Evolutionary conservation across 2,329 filamentous ascomycete species (phyloP), one percentile per base, ranked within the genome.

Genomic region (Emmonsiellopsis sp.): DNA sequence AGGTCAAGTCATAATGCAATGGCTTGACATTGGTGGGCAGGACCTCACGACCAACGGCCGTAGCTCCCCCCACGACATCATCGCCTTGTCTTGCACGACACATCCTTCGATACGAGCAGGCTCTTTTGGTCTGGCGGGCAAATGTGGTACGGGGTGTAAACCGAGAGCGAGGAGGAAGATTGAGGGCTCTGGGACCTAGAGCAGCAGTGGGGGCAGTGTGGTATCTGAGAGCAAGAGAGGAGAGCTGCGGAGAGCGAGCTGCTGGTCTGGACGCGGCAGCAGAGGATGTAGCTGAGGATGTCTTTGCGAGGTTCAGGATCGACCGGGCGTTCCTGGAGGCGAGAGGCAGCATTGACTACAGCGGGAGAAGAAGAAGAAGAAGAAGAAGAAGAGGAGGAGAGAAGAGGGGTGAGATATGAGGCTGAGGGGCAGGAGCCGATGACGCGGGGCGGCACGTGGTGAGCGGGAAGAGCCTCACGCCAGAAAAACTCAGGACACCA

Each of bases 11-110:
- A 73, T 97, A 97, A 74, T 97, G 90, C 40, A 79, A 74, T n/a
- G 92, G 91, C 69, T 92, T 86, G 64, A 96, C 89, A 66, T 96
- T 95, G 72, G 85, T 84, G 51, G 92, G 93, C 62, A 97, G 79
- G 60, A 97, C 85, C 76, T 95, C 87, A 63, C 92, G 85, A 59
- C 81, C 83, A 61, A 80, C 78, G 61, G 86, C 76, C 66, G 79
- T 74, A 58, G 75, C 76, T 53, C 77, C 75, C 57, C 72, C 74
- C 57, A 70, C 71, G 58, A 80, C 81, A 62, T 52, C 52, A 17
- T 55, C 58, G 27, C 55, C 58, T 49, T 52, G 53, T 57, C 80
- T 74, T 68, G 80, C 81, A 72, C 86, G 88, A 84, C 91, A 92
- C 70, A 75, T 78, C 74, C 85, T 79, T 73, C 84, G 81, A 71